Percentiles rank a stretch among this genome's conserved stretches.
These are phyloP conservation scores for Tricholoma sp. DNA, from an alignment of 768 basidiomycete species.

Conservation along the genomic window DNA sequence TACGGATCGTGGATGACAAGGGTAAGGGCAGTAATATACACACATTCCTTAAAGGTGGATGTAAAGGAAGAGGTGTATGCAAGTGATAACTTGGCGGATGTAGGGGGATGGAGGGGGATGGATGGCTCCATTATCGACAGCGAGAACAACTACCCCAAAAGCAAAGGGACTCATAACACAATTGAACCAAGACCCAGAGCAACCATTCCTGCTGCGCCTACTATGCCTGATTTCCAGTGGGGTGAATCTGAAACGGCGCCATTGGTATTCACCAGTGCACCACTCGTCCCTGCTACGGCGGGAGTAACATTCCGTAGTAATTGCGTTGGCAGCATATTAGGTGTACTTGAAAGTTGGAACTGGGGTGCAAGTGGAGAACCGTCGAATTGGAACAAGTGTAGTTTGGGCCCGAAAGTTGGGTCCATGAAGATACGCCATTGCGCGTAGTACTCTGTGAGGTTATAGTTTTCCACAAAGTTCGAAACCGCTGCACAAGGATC, in stretches of 20 bases:
- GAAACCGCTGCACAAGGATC: constrained; percentile 87
- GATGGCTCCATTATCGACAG: constrained; percentile 7
- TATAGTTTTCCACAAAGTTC: constrained; percentile 84
- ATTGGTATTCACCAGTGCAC: constrained; percentile 17
- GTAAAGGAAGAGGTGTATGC: constrained; percentile 8
- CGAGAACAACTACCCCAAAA: constrained; percentile 5
- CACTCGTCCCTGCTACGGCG: constrained; percentile 12
- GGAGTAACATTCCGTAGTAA: constrained; percentile 47
- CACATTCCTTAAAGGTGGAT: background rate
- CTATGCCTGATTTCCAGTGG: constrained; percentile 18
- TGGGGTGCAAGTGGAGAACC: constrained; percentile 71
- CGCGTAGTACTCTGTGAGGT: constrained; percentile 60
- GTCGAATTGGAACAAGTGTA: constrained; percentile 77
- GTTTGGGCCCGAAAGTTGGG: constrained; percentile 50
- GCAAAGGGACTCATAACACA: constrained; percentile 22
- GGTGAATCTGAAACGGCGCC: constrained; percentile 15
- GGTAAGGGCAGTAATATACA: constrained; percentile 4
- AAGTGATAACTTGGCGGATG: constrained; percentile 12
- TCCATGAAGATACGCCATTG: constrained; percentile 76
- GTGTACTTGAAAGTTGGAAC: constrained; percentile 61
- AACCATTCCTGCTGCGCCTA: constrained; percentile 24
- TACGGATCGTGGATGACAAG: constrained; percentile 1
- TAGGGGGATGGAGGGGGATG: background rate
- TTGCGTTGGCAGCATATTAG: constrained; percentile 84
- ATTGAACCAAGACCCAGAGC: constrained; percentile 22